Conservation (phyloP, 2,329 filamentous ascomycete genomes). For the Pseudogymnoascus sp. region DNA sequence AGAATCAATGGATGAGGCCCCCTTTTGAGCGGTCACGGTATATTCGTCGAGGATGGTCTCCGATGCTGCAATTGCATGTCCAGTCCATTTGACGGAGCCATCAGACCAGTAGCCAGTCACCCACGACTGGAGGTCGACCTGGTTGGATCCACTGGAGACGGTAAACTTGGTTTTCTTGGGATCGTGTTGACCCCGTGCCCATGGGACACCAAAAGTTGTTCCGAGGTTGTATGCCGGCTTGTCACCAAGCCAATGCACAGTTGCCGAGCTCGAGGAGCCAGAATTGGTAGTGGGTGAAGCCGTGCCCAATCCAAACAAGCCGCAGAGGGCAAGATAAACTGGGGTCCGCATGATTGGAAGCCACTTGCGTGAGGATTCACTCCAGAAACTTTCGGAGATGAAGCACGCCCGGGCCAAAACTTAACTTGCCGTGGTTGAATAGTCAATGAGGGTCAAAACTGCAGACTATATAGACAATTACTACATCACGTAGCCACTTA, state of each 20-base stretch:
- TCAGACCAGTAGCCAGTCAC: constrained; percentile 51
- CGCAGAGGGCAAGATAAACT: not conserved
- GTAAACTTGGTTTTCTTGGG: constrained; percentile 14
- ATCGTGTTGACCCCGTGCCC: constrained; percentile 15
- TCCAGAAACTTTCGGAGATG: not conserved
- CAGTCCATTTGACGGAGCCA: constrained; percentile 53
- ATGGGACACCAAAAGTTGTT: constrained; percentile 19
- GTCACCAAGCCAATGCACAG: constrained; percentile 17
- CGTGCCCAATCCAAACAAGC: not conserved
- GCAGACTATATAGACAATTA: not conserved
- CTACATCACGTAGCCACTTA: not conserved
- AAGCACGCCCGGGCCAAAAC: not conserved
- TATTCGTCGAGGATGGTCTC: constrained; percentile 35
- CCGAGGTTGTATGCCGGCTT: constrained; percentile 15
- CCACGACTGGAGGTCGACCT: constrained; percentile 42
- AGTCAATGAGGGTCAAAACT: not conserved
- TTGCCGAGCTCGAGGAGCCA: not conserved
- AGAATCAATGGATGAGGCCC: constrained; percentile 4
- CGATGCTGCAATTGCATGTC: constrained; percentile 39
- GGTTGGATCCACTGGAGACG: constrained; percentile 8
- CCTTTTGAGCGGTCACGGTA: constrained; percentile 27
- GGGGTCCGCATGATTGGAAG: constrained; percentile 1
- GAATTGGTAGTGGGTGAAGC: not conserved
- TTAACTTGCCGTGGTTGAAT: not conserved
- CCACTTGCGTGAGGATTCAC: not conserved